Conservation (phyloP, 2,329 filamentous ascomycete genomes). For the Colletotrichum spaethianum region DNA sequence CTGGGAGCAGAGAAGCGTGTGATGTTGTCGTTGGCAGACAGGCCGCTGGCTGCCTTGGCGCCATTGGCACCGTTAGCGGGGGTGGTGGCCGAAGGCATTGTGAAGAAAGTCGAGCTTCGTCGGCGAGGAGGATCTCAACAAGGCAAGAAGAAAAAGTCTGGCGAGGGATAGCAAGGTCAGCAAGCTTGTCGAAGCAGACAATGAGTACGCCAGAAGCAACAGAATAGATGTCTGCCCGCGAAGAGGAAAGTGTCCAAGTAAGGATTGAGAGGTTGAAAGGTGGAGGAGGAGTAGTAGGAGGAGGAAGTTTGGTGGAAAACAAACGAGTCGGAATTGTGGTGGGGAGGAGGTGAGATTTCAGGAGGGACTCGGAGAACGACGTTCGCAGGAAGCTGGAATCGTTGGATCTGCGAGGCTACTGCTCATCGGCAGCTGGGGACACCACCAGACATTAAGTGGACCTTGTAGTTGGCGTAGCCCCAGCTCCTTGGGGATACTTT, state of each 20-base stretch:
- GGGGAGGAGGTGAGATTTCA: conserved; percentile 43
- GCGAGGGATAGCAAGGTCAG: conserved; percentile 41
- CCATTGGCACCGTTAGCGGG: conserved; percentile 62
- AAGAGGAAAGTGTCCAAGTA: conserved; percentile 27
- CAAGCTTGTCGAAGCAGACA: conserved; percentile 41
- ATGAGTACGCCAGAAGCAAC: conserved; percentile 37
- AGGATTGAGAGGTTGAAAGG: conserved; percentile 33
- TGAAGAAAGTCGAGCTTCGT: conserved; percentile 47
- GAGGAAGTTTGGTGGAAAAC: conserved; percentile 40
- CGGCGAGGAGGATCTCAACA: conserved; percentile 37
- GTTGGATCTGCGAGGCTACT: conserved; percentile 44
- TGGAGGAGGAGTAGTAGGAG: conserved; percentile 34
- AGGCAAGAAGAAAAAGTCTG: conserved; percentile 41
- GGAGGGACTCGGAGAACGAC: conserved; percentile 39
- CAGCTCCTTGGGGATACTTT: conserved; percentile 35
- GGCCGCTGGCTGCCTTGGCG: conserved; percentile 59
- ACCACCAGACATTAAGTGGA: conserved; percentile 46
- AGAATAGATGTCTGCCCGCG: conserved; percentile 34
- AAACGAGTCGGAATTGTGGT: conserved; percentile 39
- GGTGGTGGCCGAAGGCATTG: conserved; percentile 65
- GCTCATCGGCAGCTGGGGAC: conserved; percentile 43
- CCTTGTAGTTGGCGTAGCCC: conserved; percentile 38
- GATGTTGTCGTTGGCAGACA: conserved; percentile 98
- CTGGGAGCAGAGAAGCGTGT: conserved; percentile 94
- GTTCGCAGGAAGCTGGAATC: conserved; percentile 43